Percentiles rank a stretch among this genome's conserved stretches.
phyloP scores from a whole-genome alignment of 1,284 basidiomycete genomes.

The Hemileia vastatrix region DNA sequence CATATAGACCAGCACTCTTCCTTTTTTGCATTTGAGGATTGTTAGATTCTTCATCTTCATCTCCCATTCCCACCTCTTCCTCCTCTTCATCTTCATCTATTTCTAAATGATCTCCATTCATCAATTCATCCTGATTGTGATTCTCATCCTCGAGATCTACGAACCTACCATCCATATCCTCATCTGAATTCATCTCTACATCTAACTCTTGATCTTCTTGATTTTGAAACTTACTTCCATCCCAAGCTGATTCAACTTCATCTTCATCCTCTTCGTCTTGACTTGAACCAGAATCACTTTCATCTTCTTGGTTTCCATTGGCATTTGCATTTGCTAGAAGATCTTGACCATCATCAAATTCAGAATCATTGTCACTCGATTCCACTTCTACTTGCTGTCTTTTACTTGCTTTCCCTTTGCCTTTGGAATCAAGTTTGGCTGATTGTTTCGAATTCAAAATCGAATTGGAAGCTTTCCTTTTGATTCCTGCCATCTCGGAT shows the following conservation, averaged over 20 bases:
- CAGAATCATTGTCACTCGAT: conserved; percentile 37
- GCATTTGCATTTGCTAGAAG: conserved; percentile 28
- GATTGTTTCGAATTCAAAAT: background rate
- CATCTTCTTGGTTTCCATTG: conserved; percentile 23
- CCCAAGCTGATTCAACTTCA: conserved; percentile 27
- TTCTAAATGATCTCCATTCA: conserved; percentile 28
- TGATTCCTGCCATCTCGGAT: background rate
- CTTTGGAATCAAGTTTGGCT: background rate
- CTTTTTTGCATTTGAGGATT: conserved; percentile 31
- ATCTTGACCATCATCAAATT: conserved; percentile 37
- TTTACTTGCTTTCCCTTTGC: background rate
- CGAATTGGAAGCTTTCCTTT: background rate
- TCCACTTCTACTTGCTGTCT: background rate
- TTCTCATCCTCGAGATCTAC: conserved; percentile 35
- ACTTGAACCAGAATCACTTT: conserved; percentile 33
- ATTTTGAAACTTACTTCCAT: conserved; percentile 23
- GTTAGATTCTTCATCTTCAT: conserved; percentile 45
- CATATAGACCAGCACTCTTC: conserved; percentile 45
- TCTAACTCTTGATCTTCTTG: conserved; percentile 23
- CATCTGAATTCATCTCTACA: conserved; percentile 32
- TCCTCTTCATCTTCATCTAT: conserved; percentile 14
- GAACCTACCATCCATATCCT: conserved; percentile 41
- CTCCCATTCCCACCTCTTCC: conserved; percentile 30
- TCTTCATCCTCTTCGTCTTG: conserved; percentile 29
- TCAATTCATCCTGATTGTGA: conserved; percentile 29